phyloP scores from a whole-genome alignment of 2,329 filamentous ascomycete genomes.

The Lasiodiplodia sp. region DNA sequence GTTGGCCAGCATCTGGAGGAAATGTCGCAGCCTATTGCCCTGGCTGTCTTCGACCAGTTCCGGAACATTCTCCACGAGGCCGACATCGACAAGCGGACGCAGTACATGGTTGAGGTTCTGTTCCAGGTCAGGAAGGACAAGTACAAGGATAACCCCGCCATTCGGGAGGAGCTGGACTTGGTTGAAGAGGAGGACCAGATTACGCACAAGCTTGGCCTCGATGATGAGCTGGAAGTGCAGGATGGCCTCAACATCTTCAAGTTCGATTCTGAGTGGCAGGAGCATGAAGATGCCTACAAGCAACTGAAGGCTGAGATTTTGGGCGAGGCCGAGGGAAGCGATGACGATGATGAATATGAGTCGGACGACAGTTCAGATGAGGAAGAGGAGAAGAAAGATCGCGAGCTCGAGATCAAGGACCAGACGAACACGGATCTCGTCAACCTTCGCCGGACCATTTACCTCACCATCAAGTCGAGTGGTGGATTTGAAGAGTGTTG shows the following conservation, averaged over 20 bases:
- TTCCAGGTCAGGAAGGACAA: conserved; percentile 96
- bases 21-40: conserved; percentile 87
- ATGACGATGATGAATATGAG: conserved; percentile 70
- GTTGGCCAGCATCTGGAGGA: conserved; percentile 94
- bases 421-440: conserved; percentile 96
- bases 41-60: conserved; percentile 95
- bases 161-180: conserved; percentile 91
- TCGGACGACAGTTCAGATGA: conserved; percentile 73
- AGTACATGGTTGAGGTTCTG: conserved; percentile 98
- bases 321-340: conserved; percentile 80
- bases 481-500: conserved; percentile 96
- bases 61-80: conserved; percentile 94
- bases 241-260: conserved; percentile 96
- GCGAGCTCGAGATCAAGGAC: conserved; percentile 94
- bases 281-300: conserved; percentile 88
- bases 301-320: conserved; percentile 92
- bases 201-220: conserved; percentile 82
- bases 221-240: conserved; percentile 82
- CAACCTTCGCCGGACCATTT: conserved; percentile 91
- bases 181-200: conserved; percentile 99
- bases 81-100: conserved; percentile 96
- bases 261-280: conserved; percentile 83
- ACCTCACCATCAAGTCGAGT: conserved; percentile 96
- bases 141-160: conserved; percentile 91
- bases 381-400: conserved; percentile 78